Evolutionary conservation across 768 basidiomycete species (phyloP), one percentile per base, ranked within the genome.

Genomic region (Boletus tylopilopsis): DNA sequence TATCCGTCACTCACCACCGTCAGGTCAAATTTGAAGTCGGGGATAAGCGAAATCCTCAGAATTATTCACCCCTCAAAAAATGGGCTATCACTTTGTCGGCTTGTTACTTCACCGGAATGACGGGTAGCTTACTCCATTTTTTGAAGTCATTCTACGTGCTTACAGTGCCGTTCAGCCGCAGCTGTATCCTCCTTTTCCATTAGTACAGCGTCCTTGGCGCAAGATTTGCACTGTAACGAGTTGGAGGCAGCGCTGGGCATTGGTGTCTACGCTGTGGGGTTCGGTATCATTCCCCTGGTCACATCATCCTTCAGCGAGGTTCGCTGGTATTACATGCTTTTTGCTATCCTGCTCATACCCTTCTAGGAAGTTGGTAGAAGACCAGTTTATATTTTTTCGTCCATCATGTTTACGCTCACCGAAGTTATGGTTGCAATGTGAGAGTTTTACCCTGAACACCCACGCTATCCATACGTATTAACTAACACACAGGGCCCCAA

Each of bases 301-400:
- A 76, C 81, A 1, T 80, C 85, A 4, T 77, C 84, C 0, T 79
- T 87, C 61, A 85, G 82, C 60, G 85, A 88, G 62, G 63, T 66
- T 23, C 11, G 61, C 6, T 9, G 1, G 30, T 23, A 3, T 30
- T 6, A 10, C 18, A 33, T 38, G 11, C n/a, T 2, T 7, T 40
- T 32, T 18, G 3, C 24, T 41, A 16, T 5, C 13, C 2, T 10
- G 5, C 46, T 55, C 38, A 55, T 5, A 8, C 30, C 16, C 3
- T 5, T 40, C 6, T 22, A 88, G 64, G 85, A 88, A 57, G 77
- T 85, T 53, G 84, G 85, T 15, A 65, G 85, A 52, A 76, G 76
- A 36, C 82, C 83, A 0, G 55, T 87, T 1, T 86, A 84, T 54
- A 62, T 83, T 13, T 70, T 69, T 43, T 82, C 81, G 0, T 68